Evolutionary conservation across 768 basidiomycete genomes (phyloP).

Genomic region (Leucogyrophana mollusca): DNA sequence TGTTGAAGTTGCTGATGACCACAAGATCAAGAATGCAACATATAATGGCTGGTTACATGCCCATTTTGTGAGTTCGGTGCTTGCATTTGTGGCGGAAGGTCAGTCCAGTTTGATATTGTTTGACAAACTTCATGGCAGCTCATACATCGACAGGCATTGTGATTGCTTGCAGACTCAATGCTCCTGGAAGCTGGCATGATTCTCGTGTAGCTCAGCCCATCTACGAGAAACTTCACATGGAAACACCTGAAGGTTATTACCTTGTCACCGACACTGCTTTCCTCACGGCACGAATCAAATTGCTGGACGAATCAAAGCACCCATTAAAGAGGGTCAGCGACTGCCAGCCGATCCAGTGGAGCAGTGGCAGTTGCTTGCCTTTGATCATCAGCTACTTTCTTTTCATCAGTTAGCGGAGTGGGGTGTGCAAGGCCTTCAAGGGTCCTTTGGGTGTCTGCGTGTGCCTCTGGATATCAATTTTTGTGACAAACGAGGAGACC

Average conservation of each 20-base stretch:
- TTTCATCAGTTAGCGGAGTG: slow-evolving; percentile 49
- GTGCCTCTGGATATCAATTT: slow-evolving; percentile 38
- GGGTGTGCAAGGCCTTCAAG: slow-evolving; percentile 42
- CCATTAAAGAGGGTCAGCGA: slow-evolving; percentile 31
- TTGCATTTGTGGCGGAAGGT: slow-evolving; percentile 33
- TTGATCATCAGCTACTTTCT: slow-evolving; percentile 38
- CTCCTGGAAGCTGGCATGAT: slow-evolving; percentile 50
- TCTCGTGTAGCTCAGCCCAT: slow-evolving; percentile 37
- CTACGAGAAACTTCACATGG: slow-evolving; percentile 29
- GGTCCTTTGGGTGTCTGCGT: slow-evolving; percentile 41
- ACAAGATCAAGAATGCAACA: slow-evolving; percentile 41
- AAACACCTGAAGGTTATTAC: slow-evolving; percentile 40
- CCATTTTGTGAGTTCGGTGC: slow-evolving; percentile 36
- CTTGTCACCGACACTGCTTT: slow-evolving; percentile 46
- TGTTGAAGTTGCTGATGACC: slow-evolving; percentile 32
- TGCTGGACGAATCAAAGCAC: slow-evolving; percentile 33
- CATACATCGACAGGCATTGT: slow-evolving; percentile 17
- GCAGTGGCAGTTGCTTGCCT: slow-evolving; percentile 17
- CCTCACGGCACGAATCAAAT: slow-evolving; percentile 30
- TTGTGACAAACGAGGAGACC: slow-evolving; percentile 15
- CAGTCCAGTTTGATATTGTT: too few relatives aligned
- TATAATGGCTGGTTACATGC: slow-evolving; percentile 42
- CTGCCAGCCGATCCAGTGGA: slow-evolving; percentile 19
- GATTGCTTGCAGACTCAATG: slow-evolving; percentile 31
- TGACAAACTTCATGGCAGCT: too few relatives aligned